These are phyloP conservation scores for Phytopythium vexans DNA, from an alignment of 352 stramenopile species.

Conservation along the genomic window DNA sequence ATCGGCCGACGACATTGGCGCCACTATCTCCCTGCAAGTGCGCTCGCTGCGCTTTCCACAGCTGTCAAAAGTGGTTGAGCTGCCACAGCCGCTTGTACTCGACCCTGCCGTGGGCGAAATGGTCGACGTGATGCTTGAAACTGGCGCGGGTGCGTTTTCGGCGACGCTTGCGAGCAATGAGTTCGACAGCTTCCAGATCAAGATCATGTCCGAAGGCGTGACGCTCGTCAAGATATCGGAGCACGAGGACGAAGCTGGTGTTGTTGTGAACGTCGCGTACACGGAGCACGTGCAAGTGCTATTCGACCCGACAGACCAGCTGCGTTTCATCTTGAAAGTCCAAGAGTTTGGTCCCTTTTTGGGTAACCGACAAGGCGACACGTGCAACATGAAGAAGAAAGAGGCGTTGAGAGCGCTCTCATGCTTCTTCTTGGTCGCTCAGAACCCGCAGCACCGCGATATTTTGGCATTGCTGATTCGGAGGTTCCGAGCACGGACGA, in stretches of 20 bases:
- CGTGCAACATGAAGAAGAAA: conserved; percentile 56
- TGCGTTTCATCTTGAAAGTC: conserved; percentile 76
- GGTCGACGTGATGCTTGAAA: conserved; percentile 70
- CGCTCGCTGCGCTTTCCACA: conserved; percentile 64
- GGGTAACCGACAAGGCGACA: conserved; percentile 51
- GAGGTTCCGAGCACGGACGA: conserved; percentile 52
- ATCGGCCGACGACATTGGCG: conserved; percentile 68
- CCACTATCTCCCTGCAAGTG: conserved; percentile 53
- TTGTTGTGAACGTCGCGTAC: conserved; percentile 52
- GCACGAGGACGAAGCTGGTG: conserved; percentile 55
- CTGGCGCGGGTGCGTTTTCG: conserved; percentile 66
- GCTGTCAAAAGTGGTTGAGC: conserved; percentile 53
- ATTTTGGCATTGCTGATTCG: conserved; percentile 72
- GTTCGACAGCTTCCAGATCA: conserved; percentile 78
- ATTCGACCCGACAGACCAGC: conserved; percentile 56
- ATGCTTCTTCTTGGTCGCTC: conserved; percentile 74
- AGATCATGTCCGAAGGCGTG: conserved; percentile 52
- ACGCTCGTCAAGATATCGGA: conserved; percentile 73
- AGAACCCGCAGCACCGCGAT: conserved; percentile 77
- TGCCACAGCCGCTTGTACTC: conserved; percentile 36
- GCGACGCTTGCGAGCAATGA: conserved; percentile 78
- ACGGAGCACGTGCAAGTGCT: conserved; percentile 66
- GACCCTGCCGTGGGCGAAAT: conserved; percentile 66
- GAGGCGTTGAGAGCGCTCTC: conserved; percentile 42
- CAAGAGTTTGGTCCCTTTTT: conserved; percentile 74